These are phyloP conservation scores for Lentinula edodes DNA, from an alignment of 768 basidiomycete genomes.

Conservation along the genomic window DNA sequence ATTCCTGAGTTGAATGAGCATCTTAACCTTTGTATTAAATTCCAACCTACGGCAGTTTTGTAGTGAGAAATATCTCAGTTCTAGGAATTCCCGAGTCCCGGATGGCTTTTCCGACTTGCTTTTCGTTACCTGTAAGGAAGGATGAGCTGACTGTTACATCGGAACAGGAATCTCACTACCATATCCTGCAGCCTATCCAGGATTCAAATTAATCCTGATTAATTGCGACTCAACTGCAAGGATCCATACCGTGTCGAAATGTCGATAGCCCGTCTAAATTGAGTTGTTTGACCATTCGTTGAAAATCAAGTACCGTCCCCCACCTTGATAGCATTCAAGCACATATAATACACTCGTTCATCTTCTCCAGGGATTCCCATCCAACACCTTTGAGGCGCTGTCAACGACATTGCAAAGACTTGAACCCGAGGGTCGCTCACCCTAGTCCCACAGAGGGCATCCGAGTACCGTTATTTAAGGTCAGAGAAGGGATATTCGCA, in stretches of 20 bases:
- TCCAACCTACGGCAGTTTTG: slow-evolving; percentile 35
- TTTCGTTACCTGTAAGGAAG: slow-evolving; percentile 28
- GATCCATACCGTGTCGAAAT: slow-evolving; percentile 6
- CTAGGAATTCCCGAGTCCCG: slow-evolving; percentile 39
- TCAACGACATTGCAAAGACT: too few species aligned
- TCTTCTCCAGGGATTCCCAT: slow-evolving; percentile 31
- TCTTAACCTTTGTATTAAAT: too few species aligned
- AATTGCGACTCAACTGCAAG: too few species aligned
- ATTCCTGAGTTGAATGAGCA: neutral
- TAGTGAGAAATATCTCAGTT: slow-evolving; percentile 41
- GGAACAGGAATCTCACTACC: neutral
- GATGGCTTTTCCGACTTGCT: slow-evolving; percentile 39
- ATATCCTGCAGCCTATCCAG: slow-evolving; percentile 4
- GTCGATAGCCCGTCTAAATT: slow-evolving; percentile 7
- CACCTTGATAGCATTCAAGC: slow-evolving; percentile 28
- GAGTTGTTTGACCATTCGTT: neutral
- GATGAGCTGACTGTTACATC: neutral
- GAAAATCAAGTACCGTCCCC: neutral
- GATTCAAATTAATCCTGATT: neutral
- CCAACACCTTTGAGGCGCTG: slow-evolving; percentile 23
- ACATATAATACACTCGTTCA: slow-evolving; percentile 35
- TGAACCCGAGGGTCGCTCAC: slow-evolving; percentile 2
- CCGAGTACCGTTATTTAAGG: slow-evolving; percentile 13
- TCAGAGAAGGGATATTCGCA: slow-evolving; percentile 9
- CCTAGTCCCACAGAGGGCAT: slow-evolving; percentile 20